Conservation (phyloP, 2,329 filamentous ascomycete genomes). For the Fusarium gaditjirri region DNA sequence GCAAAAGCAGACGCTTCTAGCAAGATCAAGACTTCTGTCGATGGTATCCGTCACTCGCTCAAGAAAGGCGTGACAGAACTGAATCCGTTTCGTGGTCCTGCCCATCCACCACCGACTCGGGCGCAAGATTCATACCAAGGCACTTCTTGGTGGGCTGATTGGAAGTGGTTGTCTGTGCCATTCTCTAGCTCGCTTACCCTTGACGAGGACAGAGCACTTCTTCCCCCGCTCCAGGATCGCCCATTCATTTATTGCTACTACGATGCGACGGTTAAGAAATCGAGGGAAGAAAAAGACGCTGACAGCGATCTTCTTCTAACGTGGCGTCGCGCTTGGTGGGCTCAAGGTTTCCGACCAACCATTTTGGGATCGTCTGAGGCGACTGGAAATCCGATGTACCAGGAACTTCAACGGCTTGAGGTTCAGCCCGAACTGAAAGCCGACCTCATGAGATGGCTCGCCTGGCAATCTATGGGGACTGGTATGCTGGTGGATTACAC, state of each 20-base stretch:
- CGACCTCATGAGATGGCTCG: conserved; percentile 86
- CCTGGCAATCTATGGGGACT: conserved; percentile 90
- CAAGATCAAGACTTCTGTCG: conserved; percentile 62
- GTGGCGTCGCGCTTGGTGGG: conserved; percentile 96
- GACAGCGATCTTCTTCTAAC: conserved; percentile 83
- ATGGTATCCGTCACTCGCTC: conserved; percentile 54
- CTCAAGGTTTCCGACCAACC: conserved; percentile 87
- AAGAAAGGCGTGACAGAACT: conserved; percentile 58
- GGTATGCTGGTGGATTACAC: conserved; percentile 83
- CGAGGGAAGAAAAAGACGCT: conserved; percentile 72
- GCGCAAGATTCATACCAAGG: conserved; percentile 82
- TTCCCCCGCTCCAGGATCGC: conserved; percentile 78
- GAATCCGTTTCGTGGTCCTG: conserved; percentile 75
- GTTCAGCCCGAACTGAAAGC: conserved; percentile 70
- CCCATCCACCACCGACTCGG: conserved; percentile 78
- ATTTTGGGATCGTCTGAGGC: conserved; percentile 84
- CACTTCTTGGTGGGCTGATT: conserved; percentile 87
- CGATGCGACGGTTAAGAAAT: conserved; percentile 72
- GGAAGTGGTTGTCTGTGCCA: conserved; percentile 85
- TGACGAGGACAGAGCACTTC: conserved; percentile 83
- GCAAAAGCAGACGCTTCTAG: conserved; percentile 44
- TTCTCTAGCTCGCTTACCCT: conserved; percentile 85
- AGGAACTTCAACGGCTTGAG: conserved; percentile 71
- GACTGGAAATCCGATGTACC: conserved; percentile 82
- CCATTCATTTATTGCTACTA: conserved; percentile 92